These are phyloP conservation scores for Datura wrightii DNA, from an alignment of 257 asterid species.

Conservation along the genomic window DNA sequence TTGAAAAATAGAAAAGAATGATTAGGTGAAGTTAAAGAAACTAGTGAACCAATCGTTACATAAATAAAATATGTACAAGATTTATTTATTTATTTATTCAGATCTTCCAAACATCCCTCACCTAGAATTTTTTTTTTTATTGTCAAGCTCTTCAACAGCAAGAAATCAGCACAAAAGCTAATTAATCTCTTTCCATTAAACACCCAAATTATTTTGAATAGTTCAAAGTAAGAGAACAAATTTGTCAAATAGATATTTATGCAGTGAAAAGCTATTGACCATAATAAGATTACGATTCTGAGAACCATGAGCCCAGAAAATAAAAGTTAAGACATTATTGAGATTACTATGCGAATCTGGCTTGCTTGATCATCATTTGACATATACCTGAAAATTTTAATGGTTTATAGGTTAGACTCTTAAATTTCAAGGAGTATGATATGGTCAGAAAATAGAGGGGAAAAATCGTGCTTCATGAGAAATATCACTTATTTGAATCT, in stretches of 20 bases:
- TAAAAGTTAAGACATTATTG: neutral
- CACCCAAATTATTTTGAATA: neutral
- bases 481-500: neutral
- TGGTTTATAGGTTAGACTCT: neutral
- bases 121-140: neutral
- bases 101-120: constrained; percentile 15
- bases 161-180: neutral
- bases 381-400: neutral
- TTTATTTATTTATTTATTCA: neutral
- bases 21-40: neutral
- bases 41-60: neutral
- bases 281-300: neutral
- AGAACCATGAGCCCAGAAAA: neutral
- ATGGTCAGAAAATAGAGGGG: neutral
- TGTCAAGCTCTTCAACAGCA: neutral
- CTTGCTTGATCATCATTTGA: constrained; percentile 1
- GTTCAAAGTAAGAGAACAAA: neutral
- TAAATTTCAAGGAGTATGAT: neutral
- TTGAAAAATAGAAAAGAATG: neutral
- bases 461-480: neutral
- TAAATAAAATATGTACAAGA: neutral
- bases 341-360: neutral
- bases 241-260: neutral
- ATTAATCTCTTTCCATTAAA: neutral
- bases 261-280: neutral